Evolutionary conservation across 768 basidiomycete genomes (phyloP).

Genomic region (Collybia sordida): DNA sequence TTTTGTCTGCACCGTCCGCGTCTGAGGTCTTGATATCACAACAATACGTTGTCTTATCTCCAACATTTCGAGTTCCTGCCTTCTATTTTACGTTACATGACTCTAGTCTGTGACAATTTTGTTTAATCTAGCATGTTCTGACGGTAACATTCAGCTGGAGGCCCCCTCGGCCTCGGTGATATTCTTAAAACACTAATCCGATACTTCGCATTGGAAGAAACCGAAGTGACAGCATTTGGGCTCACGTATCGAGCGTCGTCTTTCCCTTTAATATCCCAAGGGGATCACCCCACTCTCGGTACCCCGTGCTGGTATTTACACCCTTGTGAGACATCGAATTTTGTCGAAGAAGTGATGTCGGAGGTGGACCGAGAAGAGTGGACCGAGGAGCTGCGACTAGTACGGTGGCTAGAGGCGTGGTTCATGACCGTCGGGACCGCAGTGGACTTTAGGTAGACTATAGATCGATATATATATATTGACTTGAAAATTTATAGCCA

Average conservation of each 20-base stretch:
- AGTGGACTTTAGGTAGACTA: conserved; percentile 51
- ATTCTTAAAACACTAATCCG: conserved; percentile 65
- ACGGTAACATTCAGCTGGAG: conserved; percentile 50
- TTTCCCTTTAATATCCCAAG: conserved; percentile 82
- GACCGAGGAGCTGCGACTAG: conserved; percentile 27
- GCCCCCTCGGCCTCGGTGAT: conserved; percentile 55
- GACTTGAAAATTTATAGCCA: too few relatives aligned
- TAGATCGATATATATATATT: conserved; percentile 1
- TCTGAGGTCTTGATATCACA: conserved; percentile 41
- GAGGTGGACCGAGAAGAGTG: conserved; percentile 37
- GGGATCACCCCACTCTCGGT: conserved; percentile 80
- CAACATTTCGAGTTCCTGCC: conserved; percentile 78
- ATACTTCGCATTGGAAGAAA: conserved; percentile 37
- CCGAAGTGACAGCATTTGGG: conserved; percentile 51
- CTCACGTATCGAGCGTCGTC: conserved; percentile 48
- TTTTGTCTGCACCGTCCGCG: conserved; percentile 14
- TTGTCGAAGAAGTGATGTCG: conserved; percentile 67
- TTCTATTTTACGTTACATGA: conserved; percentile 79
- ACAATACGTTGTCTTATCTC: conserved; percentile 75
- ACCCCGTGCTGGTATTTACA: conserved; percentile 84
- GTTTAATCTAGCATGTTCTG: conserved; percentile 3
- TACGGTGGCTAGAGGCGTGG: conserved; percentile 74
- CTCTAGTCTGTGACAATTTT: conserved; percentile 52
- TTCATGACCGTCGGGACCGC: conserved; percentile 70
- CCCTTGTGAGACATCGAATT: conserved; percentile 73